Conservation (phyloP, 169 alveolate genomes). For the Plasmodium sp. region DNA sequence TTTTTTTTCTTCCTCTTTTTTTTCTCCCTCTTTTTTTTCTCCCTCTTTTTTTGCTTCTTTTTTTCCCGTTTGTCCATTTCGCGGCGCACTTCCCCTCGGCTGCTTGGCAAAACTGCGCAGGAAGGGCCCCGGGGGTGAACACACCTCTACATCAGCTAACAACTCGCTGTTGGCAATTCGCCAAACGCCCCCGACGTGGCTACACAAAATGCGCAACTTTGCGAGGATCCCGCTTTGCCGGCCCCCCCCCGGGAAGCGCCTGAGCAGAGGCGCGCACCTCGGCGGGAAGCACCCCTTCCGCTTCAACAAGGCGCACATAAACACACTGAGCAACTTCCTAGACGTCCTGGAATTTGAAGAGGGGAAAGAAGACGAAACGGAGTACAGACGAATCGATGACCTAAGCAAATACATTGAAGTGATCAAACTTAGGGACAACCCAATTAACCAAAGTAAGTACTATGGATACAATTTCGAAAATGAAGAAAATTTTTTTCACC, state of each 20-base stretch:
- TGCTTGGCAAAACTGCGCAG: neutral
- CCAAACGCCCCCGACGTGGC: neutral
- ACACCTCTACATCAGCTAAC: neutral
- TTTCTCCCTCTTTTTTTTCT: neutral
- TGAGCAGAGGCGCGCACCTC: neutral
- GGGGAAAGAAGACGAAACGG: slow-evolving; percentile 20
- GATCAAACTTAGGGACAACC: slow-evolving; percentile 2
- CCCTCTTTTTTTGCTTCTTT: neutral
- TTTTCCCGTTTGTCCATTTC: neutral
- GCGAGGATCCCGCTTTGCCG: neutral
- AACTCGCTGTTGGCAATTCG: neutral
- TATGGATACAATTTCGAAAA: slow-evolving; percentile 32
- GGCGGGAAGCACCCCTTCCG: neutral
- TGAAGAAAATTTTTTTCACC: slow-evolving; percentile 31
- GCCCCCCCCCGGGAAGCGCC: neutral
- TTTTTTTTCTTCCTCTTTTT: neutral
- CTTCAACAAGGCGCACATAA: neutral
- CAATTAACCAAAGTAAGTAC: slow-evolving; percentile 27
- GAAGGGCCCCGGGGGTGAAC: neutral
- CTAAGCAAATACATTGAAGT: slow-evolving; percentile 58
- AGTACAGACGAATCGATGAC: slow-evolving; percentile 49
- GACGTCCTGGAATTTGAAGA: slow-evolving; percentile 33
- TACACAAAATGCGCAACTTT: neutral
- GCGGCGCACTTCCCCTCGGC: neutral
- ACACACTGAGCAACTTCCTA: slow-evolving; percentile 4